Evolutionary conservation across 2,329 filamentous ascomycete species (phyloP).

Genomic region (Epichloe bromicola): DNA sequence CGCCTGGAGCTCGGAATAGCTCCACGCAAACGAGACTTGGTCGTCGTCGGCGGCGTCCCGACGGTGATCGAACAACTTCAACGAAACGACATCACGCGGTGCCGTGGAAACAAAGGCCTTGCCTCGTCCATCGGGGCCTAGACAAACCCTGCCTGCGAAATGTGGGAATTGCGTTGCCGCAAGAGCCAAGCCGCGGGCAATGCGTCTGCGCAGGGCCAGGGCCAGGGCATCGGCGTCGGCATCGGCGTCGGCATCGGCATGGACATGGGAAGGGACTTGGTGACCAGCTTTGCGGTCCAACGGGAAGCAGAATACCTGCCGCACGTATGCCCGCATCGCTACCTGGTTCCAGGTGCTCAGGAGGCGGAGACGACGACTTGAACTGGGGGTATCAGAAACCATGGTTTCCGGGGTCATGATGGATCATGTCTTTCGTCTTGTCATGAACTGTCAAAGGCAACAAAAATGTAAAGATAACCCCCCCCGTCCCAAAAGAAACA

Average conservation of each 20-base stretch:
- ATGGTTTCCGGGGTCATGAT: background rate
- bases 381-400: background rate
- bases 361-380: background rate
- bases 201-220: background rate
- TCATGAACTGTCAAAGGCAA: no score
- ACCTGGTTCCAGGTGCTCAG: constrained; percentile 9
- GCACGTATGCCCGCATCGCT: constrained; percentile 8
- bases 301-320: constrained; percentile 10
- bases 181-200: constrained; percentile 2
- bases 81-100: constrained; percentile 10
- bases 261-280: background rate
- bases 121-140: constrained; percentile 7
- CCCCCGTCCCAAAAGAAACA: background rate
- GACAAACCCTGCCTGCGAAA: constrained; percentile 16
- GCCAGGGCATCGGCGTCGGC: no score
- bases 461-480: no score
- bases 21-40: constrained; percentile 9
- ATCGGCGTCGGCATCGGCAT: background rate
- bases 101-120: constrained; percentile 10
- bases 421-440: background rate
- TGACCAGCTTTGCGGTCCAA: background rate
- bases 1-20: constrained; percentile 15
- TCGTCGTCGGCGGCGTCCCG: background rate
- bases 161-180: constrained; percentile 13
- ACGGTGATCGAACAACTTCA: constrained; percentile 9